A percentile compares a stretch with the other conserved stretches of the same genome.
These are phyloP conservation scores for Fusarium verrucosum DNA, from an alignment of 2,329 filamentous ascomycete species.

Conservation along the genomic window DNA sequence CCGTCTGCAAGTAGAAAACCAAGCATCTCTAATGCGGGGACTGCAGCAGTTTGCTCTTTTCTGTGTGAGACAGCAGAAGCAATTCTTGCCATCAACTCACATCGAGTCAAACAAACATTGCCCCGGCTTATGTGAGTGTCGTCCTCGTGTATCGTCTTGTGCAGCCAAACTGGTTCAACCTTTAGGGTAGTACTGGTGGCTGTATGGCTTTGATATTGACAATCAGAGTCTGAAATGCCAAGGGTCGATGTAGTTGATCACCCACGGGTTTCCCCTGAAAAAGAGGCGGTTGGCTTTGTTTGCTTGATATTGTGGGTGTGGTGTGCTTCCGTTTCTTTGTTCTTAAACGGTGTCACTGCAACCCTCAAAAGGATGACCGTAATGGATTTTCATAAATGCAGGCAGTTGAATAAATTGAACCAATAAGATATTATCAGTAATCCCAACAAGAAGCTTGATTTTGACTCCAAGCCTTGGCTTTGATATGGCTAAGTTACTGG, in stretches of 20 bases:
- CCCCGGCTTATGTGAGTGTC: conserved; percentile 16
- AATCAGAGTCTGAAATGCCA: neutral
- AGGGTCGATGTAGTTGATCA: neutral
- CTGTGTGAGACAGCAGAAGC: conserved; percentile 16
- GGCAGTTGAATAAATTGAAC: neutral
- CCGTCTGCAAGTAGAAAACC: conserved; percentile 13
- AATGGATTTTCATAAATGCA: neutral
- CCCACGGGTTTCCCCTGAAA: conserved; percentile 18
- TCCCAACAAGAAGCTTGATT: neutral
- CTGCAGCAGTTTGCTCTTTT: conserved; percentile 25
- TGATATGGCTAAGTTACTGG: neutral
- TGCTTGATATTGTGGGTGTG: neutral
- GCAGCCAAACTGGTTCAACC: conserved; percentile 5
- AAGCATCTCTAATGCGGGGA: conserved; percentile 23
- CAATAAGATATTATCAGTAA: neutral
- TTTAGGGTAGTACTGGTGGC: conserved; percentile 5
- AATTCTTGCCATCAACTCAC: neutral
- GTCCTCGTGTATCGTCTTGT: conserved; percentile 28
- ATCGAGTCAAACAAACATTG: conserved; percentile 22
- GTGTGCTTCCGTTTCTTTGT: conserved; percentile 2
- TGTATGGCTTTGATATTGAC: conserved; percentile 9
- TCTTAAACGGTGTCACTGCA: neutral
- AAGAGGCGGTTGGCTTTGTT: conserved; percentile 12
- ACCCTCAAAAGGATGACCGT: neutral
- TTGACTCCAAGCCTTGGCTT: neutral